A percentile compares a stretch with the other conserved stretches of the same genome.
These are phyloP conservation scores for Bauhinia variegata DNA, from an alignment of 306 rosid genomes.

Conservation along the genomic window DNA sequence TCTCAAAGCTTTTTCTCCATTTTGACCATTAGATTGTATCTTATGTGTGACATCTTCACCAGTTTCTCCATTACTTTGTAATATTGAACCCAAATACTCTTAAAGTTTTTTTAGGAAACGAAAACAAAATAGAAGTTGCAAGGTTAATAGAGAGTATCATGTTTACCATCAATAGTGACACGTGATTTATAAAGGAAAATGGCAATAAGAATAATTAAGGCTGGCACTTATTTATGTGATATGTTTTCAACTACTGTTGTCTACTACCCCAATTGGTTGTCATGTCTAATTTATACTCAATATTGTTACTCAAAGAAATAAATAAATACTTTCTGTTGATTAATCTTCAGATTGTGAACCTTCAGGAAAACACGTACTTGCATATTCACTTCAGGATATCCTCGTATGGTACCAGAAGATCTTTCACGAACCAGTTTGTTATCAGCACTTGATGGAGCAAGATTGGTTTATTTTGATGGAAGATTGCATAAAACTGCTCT, in stretches of 20 bases:
- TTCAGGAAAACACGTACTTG: conserved; percentile 97
- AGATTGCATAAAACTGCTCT: conserved; percentile 75
- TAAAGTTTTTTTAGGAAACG: conserved; percentile 6
- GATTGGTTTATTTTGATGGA: conserved; percentile 69
- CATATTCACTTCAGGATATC: conserved; percentile 76
- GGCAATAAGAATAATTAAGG: conserved; percentile 5
- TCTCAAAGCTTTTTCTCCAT: too few relatives aligned
- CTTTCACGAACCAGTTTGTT: conserved; percentile 56
- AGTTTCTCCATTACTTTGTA: too few relatives aligned
- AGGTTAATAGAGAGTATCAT: neutral
- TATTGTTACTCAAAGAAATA: neutral
- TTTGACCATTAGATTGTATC: too few relatives aligned
- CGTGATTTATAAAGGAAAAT: neutral
- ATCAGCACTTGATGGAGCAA: conserved; percentile 78
- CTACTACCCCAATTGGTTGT: conserved; percentile 1
- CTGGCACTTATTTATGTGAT: neutral
- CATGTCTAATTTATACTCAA: neutral
- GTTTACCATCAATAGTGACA: neutral
- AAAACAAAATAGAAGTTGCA: conserved; percentile 13
- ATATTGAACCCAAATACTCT: too few relatives aligned
- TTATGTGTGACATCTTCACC: too few relatives aligned
- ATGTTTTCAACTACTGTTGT: neutral
- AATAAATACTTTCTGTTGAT: conserved; percentile 28
- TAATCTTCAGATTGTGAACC: conserved; percentile 36
- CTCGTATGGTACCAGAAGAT: conserved; percentile 71